Conservation (phyloP, 139 green algal genomes). For the Trebouxia sp. region DNA sequence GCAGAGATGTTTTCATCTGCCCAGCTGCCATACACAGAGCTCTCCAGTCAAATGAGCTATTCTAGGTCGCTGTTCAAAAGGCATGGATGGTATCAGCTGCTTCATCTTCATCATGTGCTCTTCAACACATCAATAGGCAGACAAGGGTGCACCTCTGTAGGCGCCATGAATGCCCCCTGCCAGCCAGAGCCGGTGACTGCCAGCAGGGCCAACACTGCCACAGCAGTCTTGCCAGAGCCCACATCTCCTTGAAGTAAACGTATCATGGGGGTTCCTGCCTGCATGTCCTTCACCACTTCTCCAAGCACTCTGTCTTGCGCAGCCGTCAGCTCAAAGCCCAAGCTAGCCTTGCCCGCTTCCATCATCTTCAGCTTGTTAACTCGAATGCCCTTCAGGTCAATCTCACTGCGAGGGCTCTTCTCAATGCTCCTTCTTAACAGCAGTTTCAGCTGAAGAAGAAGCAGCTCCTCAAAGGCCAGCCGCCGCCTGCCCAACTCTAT, state of each 20-base stretch:
- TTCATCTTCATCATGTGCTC: constrained; percentile 34
- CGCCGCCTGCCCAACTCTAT: constrained; percentile 45
- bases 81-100: constrained; percentile 49
- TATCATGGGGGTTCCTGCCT: constrained; percentile 63
- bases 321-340: constrained; percentile 60
- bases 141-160: constrained; percentile 72
- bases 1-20: no score
- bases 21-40: no score
- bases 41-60: constrained; percentile 53
- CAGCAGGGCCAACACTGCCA: constrained; percentile 85
- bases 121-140: neutral
- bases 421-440: constrained; percentile 47
- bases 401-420: neutral
- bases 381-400: constrained; percentile 15
- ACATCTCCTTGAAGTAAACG: constrained; percentile 95
- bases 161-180: constrained; percentile 87
- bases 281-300: constrained; percentile 43
- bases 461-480: constrained; percentile 87
- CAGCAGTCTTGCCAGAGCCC: constrained; percentile 92
- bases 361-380: constrained; percentile 34
- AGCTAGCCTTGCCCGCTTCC: constrained; percentile 24
- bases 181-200: constrained; percentile 64
- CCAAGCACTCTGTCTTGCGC: constrained; percentile 51
- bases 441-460: constrained; percentile 79
- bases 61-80: constrained; percentile 10